Evolutionary conservation across 768 basidiomycete species (phyloP).

Genomic region (Royoungia palumana): DNA sequence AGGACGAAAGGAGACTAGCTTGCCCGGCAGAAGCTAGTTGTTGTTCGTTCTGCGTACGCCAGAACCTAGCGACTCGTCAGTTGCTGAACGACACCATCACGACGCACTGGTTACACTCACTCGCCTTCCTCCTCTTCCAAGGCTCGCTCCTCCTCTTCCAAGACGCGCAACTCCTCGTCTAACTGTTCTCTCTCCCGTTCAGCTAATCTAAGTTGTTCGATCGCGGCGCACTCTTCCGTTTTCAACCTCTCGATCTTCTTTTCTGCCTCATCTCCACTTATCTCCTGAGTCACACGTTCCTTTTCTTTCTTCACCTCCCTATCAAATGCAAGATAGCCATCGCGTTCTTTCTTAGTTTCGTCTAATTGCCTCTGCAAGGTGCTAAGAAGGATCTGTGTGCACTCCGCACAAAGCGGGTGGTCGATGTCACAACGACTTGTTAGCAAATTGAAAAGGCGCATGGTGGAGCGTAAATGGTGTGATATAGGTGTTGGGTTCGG

Average conservation of each 20-base stretch:
- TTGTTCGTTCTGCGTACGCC: slow-evolving; percentile 76
- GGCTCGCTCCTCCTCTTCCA: slow-evolving; percentile 75
- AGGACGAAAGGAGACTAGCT: slow-evolving; percentile 61
- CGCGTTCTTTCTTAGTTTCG: slow-evolving; percentile 86
- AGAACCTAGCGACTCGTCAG: slow-evolving; percentile 55
- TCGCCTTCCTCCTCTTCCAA: slow-evolving; percentile 83
- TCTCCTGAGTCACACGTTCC: slow-evolving; percentile 63
- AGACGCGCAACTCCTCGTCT: slow-evolving; percentile 61
- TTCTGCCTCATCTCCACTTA: slow-evolving; percentile 62
- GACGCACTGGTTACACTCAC: slow-evolving; percentile 41
- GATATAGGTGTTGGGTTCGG: slow-evolving; percentile 71
- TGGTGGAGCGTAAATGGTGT: slow-evolving; percentile 72
- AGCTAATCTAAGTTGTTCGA: slow-evolving; percentile 71
- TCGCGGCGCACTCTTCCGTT: slow-evolving; percentile 61
- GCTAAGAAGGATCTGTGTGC: slow-evolving; percentile 76
- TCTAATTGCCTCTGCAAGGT: slow-evolving; percentile 79
- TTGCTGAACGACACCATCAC: not conserved
- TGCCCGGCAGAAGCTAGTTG: slow-evolving; percentile 63
- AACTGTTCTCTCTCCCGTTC: slow-evolving; percentile 77
- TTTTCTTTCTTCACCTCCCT: slow-evolving; percentile 80
- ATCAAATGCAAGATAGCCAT: slow-evolving; percentile 92
- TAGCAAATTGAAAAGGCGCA: slow-evolving; percentile 70
- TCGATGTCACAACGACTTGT: slow-evolving; percentile 79
- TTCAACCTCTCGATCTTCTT: slow-evolving; percentile 71
- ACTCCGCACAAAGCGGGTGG: slow-evolving; percentile 94